A percentile compares a stretch with the other conserved stretches of the same genome.
Conservation (phyloP, 1,284 basidiomycete genomes). For the Cutaneotrichosporon sp. region DNA sequence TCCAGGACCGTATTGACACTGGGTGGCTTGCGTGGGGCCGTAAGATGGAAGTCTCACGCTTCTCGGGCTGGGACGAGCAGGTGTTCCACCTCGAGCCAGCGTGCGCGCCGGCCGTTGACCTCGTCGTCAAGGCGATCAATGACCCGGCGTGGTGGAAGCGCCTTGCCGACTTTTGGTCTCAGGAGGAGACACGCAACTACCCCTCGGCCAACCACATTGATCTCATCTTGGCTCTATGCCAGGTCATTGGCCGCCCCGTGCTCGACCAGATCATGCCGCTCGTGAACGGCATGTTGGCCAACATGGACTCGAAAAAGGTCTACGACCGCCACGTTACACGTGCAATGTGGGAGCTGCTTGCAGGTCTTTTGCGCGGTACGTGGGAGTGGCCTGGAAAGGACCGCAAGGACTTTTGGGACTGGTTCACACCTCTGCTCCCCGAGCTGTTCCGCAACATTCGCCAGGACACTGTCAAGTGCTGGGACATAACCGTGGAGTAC, state of each 20-base stretch:
- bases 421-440: conserved; percentile 67
- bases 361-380: conserved; percentile 69
- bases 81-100: conserved; percentile 61
- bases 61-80: conserved; percentile 52
- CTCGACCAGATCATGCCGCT: conserved; percentile 37
- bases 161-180: conserved; percentile 42
- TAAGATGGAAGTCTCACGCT: conserved; percentile 63
- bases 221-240: conserved; percentile 52
- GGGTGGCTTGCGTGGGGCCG: conserved; percentile 84
- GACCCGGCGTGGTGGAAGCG: conserved; percentile 58
- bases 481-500: conserved; percentile 52
- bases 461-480: conserved; percentile 65
- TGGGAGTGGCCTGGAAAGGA: conserved; percentile 79
- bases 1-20: conserved; percentile 68
- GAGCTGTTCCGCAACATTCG: conserved; percentile 71
- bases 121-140: conserved; percentile 55
- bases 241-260: conserved; percentile 42
- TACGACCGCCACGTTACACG: conserved; percentile 85
- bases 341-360: conserved; percentile 78
- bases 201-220: conserved; percentile 49
- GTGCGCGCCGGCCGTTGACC: conserved; percentile 59
- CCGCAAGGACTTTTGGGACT: conserved; percentile 66
- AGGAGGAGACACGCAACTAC: conserved; percentile 46
- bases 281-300: conserved; percentile 36
- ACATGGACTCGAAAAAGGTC: conserved; percentile 41